These are phyloP conservation scores for Posidonia australis DNA, from an alignment of 106 monocot genomes.

Conservation along the genomic window DNA sequence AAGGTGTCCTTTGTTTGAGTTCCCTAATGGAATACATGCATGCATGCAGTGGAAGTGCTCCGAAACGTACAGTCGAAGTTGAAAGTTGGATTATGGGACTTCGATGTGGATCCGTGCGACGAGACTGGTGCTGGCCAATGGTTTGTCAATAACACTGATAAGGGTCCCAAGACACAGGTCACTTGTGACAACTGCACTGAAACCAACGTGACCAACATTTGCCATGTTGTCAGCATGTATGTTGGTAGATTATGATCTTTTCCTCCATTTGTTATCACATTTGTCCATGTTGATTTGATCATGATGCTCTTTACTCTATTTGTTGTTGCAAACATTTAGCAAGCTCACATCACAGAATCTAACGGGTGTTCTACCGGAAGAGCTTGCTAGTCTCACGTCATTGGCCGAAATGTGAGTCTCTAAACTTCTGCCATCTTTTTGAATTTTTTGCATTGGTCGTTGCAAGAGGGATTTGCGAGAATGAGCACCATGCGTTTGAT, in stretches of 20 bases:
- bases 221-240: too few species aligned
- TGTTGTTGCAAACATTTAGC: background rate
- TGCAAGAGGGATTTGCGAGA: too few species aligned
- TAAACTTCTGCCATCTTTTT: too few species aligned
- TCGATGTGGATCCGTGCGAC: too few species aligned
- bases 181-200: constrained; percentile 15
- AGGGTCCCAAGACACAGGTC: background rate
- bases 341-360: constrained; percentile 18
- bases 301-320: background rate
- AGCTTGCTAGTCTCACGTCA: too few species aligned
- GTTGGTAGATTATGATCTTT: too few species aligned
- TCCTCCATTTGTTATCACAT: too few species aligned
- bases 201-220: too few species aligned
- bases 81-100: constrained; percentile 11
- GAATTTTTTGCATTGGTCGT: too few species aligned
- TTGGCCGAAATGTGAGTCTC: constrained; percentile 6
- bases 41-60: constrained; percentile 5
- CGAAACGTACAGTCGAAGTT: constrained; percentile 4
- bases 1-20: too few species aligned
- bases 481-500: too few species aligned
- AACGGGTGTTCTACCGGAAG: constrained; percentile 17
- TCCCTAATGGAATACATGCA: too few species aligned
- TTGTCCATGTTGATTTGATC: background rate
- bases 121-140: background rate
- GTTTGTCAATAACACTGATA: background rate